Base-by-base conservation (phyloP, 176 grass and related monocot genomes). In the Oryza longistaminata region DNA sequence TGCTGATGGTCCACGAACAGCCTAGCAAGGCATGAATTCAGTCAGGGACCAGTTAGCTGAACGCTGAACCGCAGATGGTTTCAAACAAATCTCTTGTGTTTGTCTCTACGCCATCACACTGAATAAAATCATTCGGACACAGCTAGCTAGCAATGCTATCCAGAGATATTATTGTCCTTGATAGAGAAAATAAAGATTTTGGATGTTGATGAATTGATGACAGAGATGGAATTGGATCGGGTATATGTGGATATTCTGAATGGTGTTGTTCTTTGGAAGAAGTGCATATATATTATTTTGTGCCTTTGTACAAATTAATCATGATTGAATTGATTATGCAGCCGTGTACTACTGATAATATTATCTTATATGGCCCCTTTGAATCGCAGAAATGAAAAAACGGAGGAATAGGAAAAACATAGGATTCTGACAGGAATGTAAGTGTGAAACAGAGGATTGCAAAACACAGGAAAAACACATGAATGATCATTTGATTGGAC, bases 131-230 rank as follows among this genome's bases (percentile, higher is more conserved):
- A 49, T 37, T 40, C 45, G n/a, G 14, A n/a, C 9, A 55, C 64
- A 68, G 82, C 50, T 55, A 55, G 50, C 61, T 76, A 86, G 77
- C 74, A 11, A 10, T 70, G 74, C 9, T 70, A 77, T 85, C 82
- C 71, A 19, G 6, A 33, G 21, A 24, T 62, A 62, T 62, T 11
- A 62, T 33, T 60, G 15, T 29, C 48, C 1, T 77, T 78, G 3
- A n/a, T 31, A 29, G 11, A 45, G 49, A 61, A 10, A 45, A 43
- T 31, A 26, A 14, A 40, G 16, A 34, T 46, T 60, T 13, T 70
- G 48, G 48, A 61, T 14, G 65, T 70, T 25, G 16, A 55, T 62
- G 19, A 24, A 62, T 22, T 11, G 21, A 21, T 53, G 61, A 49
- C 9, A 27, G 19, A 5, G 44, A 53, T 67, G 61, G 60, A 26